Base-by-base conservation (phyloP, 345 rosid genomes). In the Eucalyptus regnans region DNA sequence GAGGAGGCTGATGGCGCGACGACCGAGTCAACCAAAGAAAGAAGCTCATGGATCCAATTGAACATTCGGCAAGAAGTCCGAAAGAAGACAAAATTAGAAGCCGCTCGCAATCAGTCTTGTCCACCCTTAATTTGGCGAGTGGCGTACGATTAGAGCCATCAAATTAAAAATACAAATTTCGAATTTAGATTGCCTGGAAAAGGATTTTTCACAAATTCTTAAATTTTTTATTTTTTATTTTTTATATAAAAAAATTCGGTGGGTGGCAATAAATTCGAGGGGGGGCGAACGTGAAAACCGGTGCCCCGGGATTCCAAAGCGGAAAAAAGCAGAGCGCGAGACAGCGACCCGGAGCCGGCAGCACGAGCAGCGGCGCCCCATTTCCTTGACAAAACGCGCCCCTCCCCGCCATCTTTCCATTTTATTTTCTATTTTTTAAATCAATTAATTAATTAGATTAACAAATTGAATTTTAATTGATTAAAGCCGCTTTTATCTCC, bases 1-100 rank as follows among this genome's bases (percentile, higher is more conserved):
- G 33, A 62, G 1, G 8, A 62, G 16, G n/a, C 16, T 3, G 29
- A 29, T 62, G 7, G 68, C 2, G 4, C 7, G 0, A 29, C 1
- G 33, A 62, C 33, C 16, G 5, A 12, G 8, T 29, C 68, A 12
- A 62, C 68, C 68, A 6, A 27, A 12, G 16, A 29, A 62, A 9
- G 3, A 62, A 29, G 7, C 8, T 62, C 33, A 3, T 0, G 15
- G 33, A 62, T 12, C 0, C 29, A 29, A 62, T 62, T 29, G 7
- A 29, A 62, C 68, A 62, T 25, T 25, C 0, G 3, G 2, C 66
- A 11, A 9, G 1, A 60, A 9, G 64, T 2, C 25, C 3, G 3
- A 58, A 1, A 58, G 3, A 25, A 12, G 29, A 29, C 7, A 62
- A 62, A 62, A 62, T 6, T 1, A 62, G 17, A 6, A 27, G 6